Base-by-base conservation (phyloP, 2,329 filamentous ascomycete species). In the Monosporascus sp. region DNA sequence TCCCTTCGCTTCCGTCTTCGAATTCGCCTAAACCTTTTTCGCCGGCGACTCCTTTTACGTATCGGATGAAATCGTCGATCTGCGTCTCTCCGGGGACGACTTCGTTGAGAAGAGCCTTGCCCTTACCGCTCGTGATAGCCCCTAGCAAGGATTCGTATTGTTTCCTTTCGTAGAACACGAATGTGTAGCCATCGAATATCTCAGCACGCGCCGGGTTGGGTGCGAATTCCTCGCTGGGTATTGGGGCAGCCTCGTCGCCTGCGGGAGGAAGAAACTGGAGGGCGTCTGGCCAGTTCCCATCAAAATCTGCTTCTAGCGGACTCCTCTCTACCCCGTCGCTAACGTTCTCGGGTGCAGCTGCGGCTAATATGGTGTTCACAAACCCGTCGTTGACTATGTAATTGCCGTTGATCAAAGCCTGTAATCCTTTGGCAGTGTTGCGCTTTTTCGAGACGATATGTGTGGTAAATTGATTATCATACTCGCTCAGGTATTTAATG, bases 391-490 rank as follows among this genome's bases (percentile, higher is more conserved):
- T 83, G 11, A 97, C 91, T 43, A 97, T 86, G 60, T 85, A 83
- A 68, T 81, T 87, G 16, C 83, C 91, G 63, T 91, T 88, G 38
- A 97, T 86, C 9, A 99, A 76, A 2, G 90, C 93, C 65, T 95
- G 91, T 2, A 99, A 77, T 0, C 89, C 90, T 60, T 91, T 91
- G 0, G 92, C 82, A 0, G 91, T 93, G 68, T 97, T 99, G 48
- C 94, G 82, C 71, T 96, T 97, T 68, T 85, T 89, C 7, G 90
- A 86, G 37, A 97, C 85, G 11, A 96, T 88, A 69, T 97, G 92
- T 0, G 93, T 96, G 0, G 93, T 97, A 27, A 80, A 74, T 17
- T 75, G 78, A 26, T 79, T 73, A 24, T 88, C 74, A 68, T 91
- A 97, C 4, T 91, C 86, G 44, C 82, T 77, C 16, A 88, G 75